Evolutionary conservation across 148 eudicot species (phyloP).

Genomic region (Drosera capensis): DNA sequence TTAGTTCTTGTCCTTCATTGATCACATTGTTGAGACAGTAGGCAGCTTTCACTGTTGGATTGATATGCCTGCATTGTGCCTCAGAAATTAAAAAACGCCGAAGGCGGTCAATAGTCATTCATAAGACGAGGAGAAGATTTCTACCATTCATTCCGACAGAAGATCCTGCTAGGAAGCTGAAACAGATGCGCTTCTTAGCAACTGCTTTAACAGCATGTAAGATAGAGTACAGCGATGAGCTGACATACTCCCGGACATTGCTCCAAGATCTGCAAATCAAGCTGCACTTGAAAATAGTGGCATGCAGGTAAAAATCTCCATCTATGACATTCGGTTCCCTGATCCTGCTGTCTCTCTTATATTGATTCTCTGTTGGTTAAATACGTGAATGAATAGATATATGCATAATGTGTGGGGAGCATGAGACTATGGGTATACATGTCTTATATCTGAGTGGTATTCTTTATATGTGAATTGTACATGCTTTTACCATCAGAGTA

Average conservation of each 20-base stretch:
- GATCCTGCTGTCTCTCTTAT: too few species aligned
- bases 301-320: conserved; percentile 56
- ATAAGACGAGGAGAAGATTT: conserved; percentile 65
- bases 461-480: too few species aligned
- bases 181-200: conserved; percentile 80
- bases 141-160: conserved; percentile 53
- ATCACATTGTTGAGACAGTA: too few species aligned
- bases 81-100: conserved; percentile 65
- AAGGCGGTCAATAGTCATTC: conserved; percentile 50
- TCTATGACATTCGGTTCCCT: too few species aligned
- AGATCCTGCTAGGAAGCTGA: conserved; percentile 40
- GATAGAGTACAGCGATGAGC: conserved; percentile 58
- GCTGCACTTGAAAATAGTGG: conserved; percentile 69
- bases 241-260: conserved; percentile 61
- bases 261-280: conserved; percentile 75
- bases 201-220: conserved; percentile 41
- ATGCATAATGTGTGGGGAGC: too few species aligned
- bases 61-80: conserved; percentile 8
- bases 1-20: too few species aligned
- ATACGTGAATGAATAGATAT: too few species aligned
- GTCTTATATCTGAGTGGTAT: too few species aligned
- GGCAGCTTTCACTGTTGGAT: too few species aligned
- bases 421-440: too few species aligned
- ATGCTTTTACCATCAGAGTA: too few species aligned
- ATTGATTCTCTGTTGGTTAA: too few species aligned